Evolutionary conservation across 2,329 filamentous ascomycete species (phyloP).

Genomic region (Phyllosticta capitalensis): DNA sequence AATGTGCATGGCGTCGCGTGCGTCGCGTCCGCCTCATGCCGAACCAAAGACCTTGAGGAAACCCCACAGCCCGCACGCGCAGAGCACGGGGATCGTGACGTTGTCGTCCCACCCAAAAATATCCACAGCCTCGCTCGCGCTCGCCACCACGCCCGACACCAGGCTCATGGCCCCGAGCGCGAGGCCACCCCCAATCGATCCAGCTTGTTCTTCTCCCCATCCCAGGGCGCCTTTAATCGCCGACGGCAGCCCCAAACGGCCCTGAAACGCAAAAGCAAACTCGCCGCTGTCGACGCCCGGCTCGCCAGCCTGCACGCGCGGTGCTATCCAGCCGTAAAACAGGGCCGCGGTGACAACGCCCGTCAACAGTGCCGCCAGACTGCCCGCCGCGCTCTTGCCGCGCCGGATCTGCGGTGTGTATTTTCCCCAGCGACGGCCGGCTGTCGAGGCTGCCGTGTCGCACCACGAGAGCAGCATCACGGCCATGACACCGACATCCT

Average conservation of each 20-base stretch:
- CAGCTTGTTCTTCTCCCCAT: slow-evolving; percentile 43
- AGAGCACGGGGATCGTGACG: slow-evolving; percentile 87
- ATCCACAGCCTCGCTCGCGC: slow-evolving; percentile 82
- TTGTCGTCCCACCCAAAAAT: slow-evolving; percentile 96
- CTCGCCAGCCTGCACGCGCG: slow-evolving; percentile 27
- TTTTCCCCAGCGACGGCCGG: slow-evolving; percentile 79
- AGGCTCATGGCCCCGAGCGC: slow-evolving; percentile 75
- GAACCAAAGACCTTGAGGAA: slow-evolving; percentile 77
- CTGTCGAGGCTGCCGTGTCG: slow-evolving; percentile 91
- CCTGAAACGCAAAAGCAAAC: slow-evolving; percentile 72
- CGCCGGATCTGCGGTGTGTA: slow-evolving; percentile 78
- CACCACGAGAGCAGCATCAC: slow-evolving; percentile 94
- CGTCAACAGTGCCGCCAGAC: slow-evolving; percentile 69
- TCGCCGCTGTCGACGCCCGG: slow-evolving; percentile 27
- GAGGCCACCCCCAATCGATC: slow-evolving; percentile 56
- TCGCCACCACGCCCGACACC: slow-evolving; percentile 80
- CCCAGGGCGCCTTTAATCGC: slow-evolving; percentile 51
- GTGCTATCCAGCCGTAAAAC: slow-evolving; percentile 84
- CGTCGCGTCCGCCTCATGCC: not conserved
- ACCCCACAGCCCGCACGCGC: slow-evolving; percentile 78
- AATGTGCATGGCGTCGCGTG: not conserved
- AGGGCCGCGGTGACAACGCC: slow-evolving; percentile 73
- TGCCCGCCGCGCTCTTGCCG: slow-evolving; percentile 88
- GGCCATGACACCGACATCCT: slow-evolving; percentile 83
- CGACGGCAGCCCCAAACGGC: slow-evolving; percentile 60